A percentile compares a stretch with the other conserved stretches of the same genome.
Conservation (phyloP, 1,139 yeast species). For the Taphrina wiesneri region DNA sequence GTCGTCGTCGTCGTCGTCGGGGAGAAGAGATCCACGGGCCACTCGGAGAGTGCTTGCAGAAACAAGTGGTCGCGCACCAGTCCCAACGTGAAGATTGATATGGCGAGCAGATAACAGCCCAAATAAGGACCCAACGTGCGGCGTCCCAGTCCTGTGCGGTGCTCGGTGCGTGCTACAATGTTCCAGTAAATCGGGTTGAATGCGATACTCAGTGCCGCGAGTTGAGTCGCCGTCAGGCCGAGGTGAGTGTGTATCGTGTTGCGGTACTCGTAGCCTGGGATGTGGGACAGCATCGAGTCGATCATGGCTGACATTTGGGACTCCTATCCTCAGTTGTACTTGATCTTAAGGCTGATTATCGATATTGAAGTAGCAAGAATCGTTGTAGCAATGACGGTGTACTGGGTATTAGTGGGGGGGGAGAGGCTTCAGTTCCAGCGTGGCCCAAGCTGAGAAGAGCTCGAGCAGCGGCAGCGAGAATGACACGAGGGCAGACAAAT, state of each 20-base stretch:
- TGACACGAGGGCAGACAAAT: too few relatives aligned
- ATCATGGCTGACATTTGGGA: neutral
- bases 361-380: too few relatives aligned
- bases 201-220: slow-evolving; percentile 58
- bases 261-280: neutral
- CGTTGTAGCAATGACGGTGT: too few relatives aligned
- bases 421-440: too few relatives aligned
- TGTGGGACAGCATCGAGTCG: neutral
- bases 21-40: neutral
- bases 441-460: too few relatives aligned
- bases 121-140: slow-evolving; percentile 61
- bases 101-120: slow-evolving; percentile 84
- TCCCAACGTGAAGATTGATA: slow-evolving; percentile 80
- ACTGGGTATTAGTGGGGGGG: too few relatives aligned
- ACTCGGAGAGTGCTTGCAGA: slow-evolving; percentile 54
- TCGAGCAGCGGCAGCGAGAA: too few relatives aligned
- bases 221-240: neutral
- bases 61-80: slow-evolving; percentile 76
- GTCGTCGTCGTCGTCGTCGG: slow-evolving; percentile 44
- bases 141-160: slow-evolving; percentile 74
- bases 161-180: slow-evolving; percentile 81
- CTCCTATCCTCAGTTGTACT: neutral
- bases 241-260: neutral
- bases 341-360: too few relatives aligned
- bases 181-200: slow-evolving; percentile 98